Evolutionary conservation across 169 alveolate genomes (phyloP).

Genomic region (Plasmodium berghei): DNA sequence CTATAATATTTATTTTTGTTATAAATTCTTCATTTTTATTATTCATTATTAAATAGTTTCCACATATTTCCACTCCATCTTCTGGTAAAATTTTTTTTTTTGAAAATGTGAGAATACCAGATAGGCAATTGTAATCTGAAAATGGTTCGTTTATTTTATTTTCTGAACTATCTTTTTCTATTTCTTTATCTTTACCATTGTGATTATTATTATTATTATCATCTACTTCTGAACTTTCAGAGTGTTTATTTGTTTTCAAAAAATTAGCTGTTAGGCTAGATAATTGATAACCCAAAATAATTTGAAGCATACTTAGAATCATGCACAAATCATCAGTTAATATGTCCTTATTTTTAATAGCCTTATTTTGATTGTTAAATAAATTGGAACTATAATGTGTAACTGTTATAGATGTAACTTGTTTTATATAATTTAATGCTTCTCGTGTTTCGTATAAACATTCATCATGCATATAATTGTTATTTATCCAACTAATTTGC

Average conservation of each 20-base stretch:
- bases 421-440: slow-evolving; percentile 29
- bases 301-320: slow-evolving; percentile 24
- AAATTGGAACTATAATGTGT: slow-evolving; percentile 46
- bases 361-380: slow-evolving; percentile 21
- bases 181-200: not conserved
- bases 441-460: slow-evolving; percentile 47
- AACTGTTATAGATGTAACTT: slow-evolving; percentile 30
- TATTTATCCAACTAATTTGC: slow-evolving; percentile 66
- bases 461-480: slow-evolving; percentile 64
- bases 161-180: not conserved
- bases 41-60: slow-evolving; percentile 60
- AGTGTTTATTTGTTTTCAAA: not conserved
- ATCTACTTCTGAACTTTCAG: not conserved
- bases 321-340: slow-evolving; percentile 54
- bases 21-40: slow-evolving; percentile 63
- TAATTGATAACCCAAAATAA: slow-evolving; percentile 18
- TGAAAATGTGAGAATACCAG: slow-evolving; percentile 51
- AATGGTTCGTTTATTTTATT: not conserved
- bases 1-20: slow-evolving; percentile 57
- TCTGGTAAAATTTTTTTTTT: slow-evolving; percentile 11
- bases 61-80: slow-evolving; percentile 19
- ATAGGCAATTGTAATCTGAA: slow-evolving; percentile 11
- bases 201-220: not conserved
- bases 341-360: slow-evolving; percentile 26
- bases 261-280: slow-evolving; percentile 57